Base-by-base conservation (phyloP, 2,329 filamentous ascomycete species). In the Scleromitrula shiraiana region DNA sequence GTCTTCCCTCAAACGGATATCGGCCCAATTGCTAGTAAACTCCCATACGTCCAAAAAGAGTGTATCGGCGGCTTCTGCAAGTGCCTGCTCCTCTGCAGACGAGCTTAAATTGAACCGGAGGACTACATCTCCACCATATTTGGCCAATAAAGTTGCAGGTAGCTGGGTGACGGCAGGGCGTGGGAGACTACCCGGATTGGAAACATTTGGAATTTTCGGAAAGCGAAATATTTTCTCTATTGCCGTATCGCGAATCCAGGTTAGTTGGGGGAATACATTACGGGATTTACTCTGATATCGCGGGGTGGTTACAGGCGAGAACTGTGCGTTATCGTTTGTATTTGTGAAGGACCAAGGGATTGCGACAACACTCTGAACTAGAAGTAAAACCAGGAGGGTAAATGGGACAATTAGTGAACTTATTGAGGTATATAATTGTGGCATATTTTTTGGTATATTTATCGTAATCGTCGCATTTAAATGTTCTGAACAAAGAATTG, bases 11-110 rank as follows among this genome's bases (percentile, higher is more conserved):
- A 97, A 67, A 35, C 88, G 77, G 45, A 97, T 82, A 64, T 98
- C 93, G 22, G 93, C 86, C 72, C 85, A 93, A 51, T 87, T 77
- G 15, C 81, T 73, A 5, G 83, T 85, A 57, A 86, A 88, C 19
- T 87, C 83, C 93, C 93, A 98, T 2, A 97, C 78, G 62, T 98
- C 93, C 35, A 97, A 72, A 58, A 93, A 84, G 20, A 96, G 75
- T 15, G 80, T 78, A 52, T 85, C 76, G 1, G 82, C 75, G 3
- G 88, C 88, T 49, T 85, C 77, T n/a, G 82, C 76, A 48, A 95
- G 70, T 1, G 83, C 83, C 27, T 70, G 67, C 50, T 86, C 82
- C 61, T 95, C 86, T 17, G 80, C 74, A 3, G 73, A 66, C 22
- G 77, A 81, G 52, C 76, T 82, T 47, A 96, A 70, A 60, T 85